phyloP scores from a whole-genome alignment of 2,329 filamentous ascomycete genomes.

The Paraconiothyrium brasiliense region DNA sequence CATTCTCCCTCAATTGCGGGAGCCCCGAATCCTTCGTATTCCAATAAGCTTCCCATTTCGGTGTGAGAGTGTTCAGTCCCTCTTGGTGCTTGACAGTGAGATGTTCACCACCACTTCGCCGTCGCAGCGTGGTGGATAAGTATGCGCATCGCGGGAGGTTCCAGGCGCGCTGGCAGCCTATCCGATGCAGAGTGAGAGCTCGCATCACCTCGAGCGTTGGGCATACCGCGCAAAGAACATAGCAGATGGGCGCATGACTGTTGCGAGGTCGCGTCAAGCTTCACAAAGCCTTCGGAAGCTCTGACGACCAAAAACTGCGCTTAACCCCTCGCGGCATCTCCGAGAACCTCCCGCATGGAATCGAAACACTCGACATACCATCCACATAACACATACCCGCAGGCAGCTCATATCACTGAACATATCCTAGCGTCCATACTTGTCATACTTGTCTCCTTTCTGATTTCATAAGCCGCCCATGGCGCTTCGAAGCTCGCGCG shows the following conservation, averaged over 20 bases:
- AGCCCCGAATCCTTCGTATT: slow-evolving; percentile 27
- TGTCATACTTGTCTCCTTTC: background rate
- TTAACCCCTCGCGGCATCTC: slow-evolving; percentile 33
- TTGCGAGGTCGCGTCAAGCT: slow-evolving; percentile 15
- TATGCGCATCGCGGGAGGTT: slow-evolving; percentile 16
- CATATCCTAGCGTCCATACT: slow-evolving; percentile 10
- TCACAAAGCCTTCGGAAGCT: slow-evolving; percentile 23
- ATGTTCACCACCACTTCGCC: background rate
- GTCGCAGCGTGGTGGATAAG: slow-evolving; percentile 20
- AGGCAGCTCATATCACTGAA: slow-evolving; percentile 20
- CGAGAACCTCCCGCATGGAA: slow-evolving; percentile 23
- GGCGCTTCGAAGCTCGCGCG: slow-evolving; percentile 28
- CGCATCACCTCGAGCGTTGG: slow-evolving; percentile 39
- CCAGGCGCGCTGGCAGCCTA: slow-evolving; percentile 36
- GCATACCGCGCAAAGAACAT: slow-evolving; percentile 24
- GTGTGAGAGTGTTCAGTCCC: slow-evolving; percentile 28
- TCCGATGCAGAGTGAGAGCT: slow-evolving; percentile 33
- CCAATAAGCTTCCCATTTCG: slow-evolving; percentile 66
- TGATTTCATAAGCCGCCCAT: slow-evolving; percentile 27
- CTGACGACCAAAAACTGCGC: slow-evolving; percentile 25
- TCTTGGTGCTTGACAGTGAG: slow-evolving; percentile 11
- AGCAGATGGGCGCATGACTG: slow-evolving; percentile 12
- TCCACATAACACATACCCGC: slow-evolving; percentile 19
- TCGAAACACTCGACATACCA: slow-evolving; percentile 22
- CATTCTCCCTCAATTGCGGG: slow-evolving; percentile 21